phyloP scores from a whole-genome alignment of 768 basidiomycete genomes.

The Candolleomyces aberdarensis region DNA sequence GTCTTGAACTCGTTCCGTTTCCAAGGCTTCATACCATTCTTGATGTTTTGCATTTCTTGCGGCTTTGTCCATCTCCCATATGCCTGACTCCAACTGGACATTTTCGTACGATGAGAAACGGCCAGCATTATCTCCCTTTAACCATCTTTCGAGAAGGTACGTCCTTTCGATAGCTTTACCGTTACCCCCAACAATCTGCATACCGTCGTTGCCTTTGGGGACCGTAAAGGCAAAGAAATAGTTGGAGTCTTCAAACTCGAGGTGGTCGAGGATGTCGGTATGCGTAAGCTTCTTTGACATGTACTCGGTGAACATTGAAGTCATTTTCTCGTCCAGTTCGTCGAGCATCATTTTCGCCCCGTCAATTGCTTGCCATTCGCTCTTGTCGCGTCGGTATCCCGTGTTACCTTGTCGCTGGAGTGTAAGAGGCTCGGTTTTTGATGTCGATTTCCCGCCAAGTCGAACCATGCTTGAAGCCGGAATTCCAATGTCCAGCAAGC shows the following conservation, averaged over 20 bases:
- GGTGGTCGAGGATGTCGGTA: slow-evolving; percentile 36
- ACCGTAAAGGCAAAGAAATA: slow-evolving; percentile 46
- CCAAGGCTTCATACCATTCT: slow-evolving; percentile 35
- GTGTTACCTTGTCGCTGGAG: slow-evolving; percentile 36
- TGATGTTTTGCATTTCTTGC: slow-evolving; percentile 23
- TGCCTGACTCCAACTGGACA: slow-evolving; percentile 16
- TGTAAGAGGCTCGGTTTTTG: slow-evolving; percentile 41
- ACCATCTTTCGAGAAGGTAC: slow-evolving; percentile 52
- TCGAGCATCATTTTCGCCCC: slow-evolving; percentile 23
- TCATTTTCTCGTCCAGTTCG: not conserved
- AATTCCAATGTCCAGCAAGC: slow-evolving; percentile 60
- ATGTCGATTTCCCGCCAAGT: slow-evolving; percentile 54
- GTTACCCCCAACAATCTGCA: slow-evolving; percentile 38
- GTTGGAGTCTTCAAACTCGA: slow-evolving; percentile 50
- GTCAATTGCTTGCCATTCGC: slow-evolving; percentile 43
- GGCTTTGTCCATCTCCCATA: slow-evolving; percentile 35
- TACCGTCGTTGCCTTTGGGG: slow-evolving; percentile 39
- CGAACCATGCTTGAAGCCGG: slow-evolving; percentile 47
- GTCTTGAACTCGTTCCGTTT: slow-evolving; percentile 28
- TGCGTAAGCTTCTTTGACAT: slow-evolving; percentile 14
- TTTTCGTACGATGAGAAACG: slow-evolving; percentile 26
- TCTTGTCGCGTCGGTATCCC: slow-evolving; percentile 19
- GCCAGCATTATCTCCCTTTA: slow-evolving; percentile 41
- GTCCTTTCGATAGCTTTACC: slow-evolving; percentile 29
- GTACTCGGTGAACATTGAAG: slow-evolving; percentile 24